A percentile compares a stretch with the other conserved stretches of the same genome.
Conservation (phyloP, 2,329 filamentous ascomycete species). For the Ramularia collo-cygni region DNA sequence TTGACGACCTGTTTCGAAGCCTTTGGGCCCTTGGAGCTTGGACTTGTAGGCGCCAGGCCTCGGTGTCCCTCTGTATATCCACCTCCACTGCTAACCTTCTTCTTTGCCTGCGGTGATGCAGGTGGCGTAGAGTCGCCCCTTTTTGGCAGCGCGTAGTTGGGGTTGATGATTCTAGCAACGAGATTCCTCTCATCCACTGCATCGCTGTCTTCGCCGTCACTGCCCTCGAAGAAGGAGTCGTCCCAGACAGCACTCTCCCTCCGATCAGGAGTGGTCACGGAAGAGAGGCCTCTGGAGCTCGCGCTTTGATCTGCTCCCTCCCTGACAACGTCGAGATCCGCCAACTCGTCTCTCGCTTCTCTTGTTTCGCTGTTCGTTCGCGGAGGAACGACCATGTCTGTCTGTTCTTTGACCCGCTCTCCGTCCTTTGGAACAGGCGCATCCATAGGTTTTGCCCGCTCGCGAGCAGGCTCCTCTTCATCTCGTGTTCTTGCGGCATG, state of each 20-base stretch:
- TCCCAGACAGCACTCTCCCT: conserved; percentile 43
- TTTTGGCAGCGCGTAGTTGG: conserved; percentile 16
- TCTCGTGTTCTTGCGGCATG: conserved; percentile 59
- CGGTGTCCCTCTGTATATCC: conserved; percentile 31
- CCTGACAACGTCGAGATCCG: conserved; percentile 33
- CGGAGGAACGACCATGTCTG: conserved; percentile 25
- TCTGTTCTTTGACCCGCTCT: conserved; percentile 34
- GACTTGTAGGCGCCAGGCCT: conserved; percentile 29
- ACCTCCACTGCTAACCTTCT: background rate
- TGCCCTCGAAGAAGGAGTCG: conserved; percentile 39
- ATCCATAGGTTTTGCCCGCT: conserved; percentile 58
- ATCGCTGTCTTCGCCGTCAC: conserved; percentile 41
- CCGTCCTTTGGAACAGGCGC: conserved; percentile 42
- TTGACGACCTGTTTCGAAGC: conserved; percentile 10
- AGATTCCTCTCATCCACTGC: conserved; percentile 29
- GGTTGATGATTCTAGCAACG: conserved; percentile 24
- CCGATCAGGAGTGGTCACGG: conserved; percentile 20
- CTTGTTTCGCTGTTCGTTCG: conserved; percentile 42
- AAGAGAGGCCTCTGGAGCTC: conserved; percentile 8
- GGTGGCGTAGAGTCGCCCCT: conserved; percentile 17
- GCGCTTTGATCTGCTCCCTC: conserved; percentile 20
- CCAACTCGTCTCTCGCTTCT: conserved; percentile 38
- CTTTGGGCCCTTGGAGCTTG: conserved; percentile 14
- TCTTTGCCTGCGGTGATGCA: background rate
- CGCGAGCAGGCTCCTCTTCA: conserved; percentile 57